Evolutionary conservation across 148 eudicot species (phyloP).

Genomic region (Arbutus unedo): DNA sequence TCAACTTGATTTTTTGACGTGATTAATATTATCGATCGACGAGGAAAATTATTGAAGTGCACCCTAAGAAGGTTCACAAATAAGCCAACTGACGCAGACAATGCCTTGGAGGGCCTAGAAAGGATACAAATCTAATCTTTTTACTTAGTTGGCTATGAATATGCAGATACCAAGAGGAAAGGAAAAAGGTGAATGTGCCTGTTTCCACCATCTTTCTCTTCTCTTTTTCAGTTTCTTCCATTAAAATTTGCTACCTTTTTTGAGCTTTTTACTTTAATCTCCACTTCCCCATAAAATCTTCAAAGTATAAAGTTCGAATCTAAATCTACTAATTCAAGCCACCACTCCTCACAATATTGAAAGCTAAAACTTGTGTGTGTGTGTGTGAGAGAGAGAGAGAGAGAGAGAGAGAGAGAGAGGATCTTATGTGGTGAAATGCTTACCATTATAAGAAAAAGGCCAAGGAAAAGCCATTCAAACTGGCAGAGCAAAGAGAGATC

Average conservation of each 20-base stretch:
- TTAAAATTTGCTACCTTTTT: constrained; percentile 11
- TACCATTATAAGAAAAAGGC: constrained; percentile 26
- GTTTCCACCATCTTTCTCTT: neutral
- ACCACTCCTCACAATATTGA: constrained; percentile 30
- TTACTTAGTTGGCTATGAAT: neutral
- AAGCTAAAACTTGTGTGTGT: neutral
- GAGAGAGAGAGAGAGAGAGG: neutral
- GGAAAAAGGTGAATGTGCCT: neutral
- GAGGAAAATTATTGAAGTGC: too few relatives aligned
- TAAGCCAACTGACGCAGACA: too few relatives aligned
- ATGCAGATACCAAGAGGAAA: neutral
- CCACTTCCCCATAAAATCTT: constrained; percentile 36
- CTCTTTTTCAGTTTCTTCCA: neutral
- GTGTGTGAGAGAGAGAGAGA: neutral
- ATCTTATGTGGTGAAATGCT: neutral
- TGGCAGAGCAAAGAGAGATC: constrained; percentile 26
- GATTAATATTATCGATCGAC: too few relatives aligned
- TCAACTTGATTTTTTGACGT: too few relatives aligned
- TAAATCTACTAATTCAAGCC: constrained; percentile 53
- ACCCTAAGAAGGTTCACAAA: too few relatives aligned
- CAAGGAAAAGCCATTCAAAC: constrained; percentile 42
- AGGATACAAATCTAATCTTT: neutral
- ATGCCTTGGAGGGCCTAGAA: too few relatives aligned
- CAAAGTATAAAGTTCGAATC: constrained; percentile 50
- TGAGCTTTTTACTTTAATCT: constrained; percentile 14